Conservation (phyloP, 2,329 filamentous ascomycete genomes). For the Venturiaceae sp. region DNA sequence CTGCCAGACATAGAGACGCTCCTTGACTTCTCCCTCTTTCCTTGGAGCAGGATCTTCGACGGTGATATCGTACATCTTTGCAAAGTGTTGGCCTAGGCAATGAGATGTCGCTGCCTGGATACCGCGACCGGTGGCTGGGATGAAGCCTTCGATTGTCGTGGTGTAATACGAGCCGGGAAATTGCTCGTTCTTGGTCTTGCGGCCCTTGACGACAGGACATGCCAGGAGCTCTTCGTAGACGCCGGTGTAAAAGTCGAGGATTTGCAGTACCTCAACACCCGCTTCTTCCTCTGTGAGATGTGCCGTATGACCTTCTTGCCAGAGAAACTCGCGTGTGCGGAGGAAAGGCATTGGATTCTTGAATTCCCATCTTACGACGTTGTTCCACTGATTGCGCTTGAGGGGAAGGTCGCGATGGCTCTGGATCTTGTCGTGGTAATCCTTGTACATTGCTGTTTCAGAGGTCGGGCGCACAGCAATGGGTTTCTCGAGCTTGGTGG, state of each 20-base stretch:
- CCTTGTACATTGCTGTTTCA: constrained; percentile 81
- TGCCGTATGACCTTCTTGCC: constrained; percentile 95
- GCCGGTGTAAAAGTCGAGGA: constrained; percentile 83
- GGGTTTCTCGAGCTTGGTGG: constrained; percentile 79
- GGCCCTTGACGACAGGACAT: constrained; percentile 85
- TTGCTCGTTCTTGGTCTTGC: constrained; percentile 96
- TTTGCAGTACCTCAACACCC: constrained; percentile 78
- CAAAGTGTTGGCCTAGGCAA: constrained; percentile 94
- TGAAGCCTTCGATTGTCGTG: constrained; percentile 93
- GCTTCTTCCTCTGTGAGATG: constrained; percentile 78
- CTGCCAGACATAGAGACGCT: constrained; percentile 83
- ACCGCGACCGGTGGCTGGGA: constrained; percentile 87
- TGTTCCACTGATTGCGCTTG: constrained; percentile 97
- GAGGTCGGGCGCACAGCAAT: constrained; percentile 61
- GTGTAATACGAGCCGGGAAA: constrained; percentile 96
- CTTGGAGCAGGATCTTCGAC: constrained; percentile 79
- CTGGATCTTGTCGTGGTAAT: constrained; percentile 95
- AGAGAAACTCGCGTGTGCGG: constrained; percentile 87
- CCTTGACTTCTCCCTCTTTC: constrained; percentile 49
- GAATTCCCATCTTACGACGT: constrained; percentile 89
- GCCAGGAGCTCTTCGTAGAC: constrained; percentile 92
- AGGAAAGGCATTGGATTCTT: constrained; percentile 85
- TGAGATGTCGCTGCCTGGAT: constrained; percentile 96
- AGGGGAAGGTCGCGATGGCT: constrained; percentile 91
- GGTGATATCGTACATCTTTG: constrained; percentile 97